phyloP scores from a whole-genome alignment of 331 rosid species.

The Rosa hybrid region DNA sequence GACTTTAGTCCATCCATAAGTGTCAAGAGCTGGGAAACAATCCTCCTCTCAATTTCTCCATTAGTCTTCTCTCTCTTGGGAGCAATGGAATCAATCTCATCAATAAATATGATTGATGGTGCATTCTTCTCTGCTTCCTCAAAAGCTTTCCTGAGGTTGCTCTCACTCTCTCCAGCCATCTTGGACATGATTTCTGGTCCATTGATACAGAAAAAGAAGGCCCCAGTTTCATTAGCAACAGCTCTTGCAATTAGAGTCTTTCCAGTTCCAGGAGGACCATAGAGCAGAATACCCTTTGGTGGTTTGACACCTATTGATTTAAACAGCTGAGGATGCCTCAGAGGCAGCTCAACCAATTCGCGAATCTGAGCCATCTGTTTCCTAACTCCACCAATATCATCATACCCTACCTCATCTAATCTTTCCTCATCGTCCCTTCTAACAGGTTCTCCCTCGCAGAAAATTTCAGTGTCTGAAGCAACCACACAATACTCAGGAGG shows the following conservation, averaged over 20 bases:
- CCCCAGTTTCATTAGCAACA: conserved; percentile 1
- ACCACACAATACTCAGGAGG: conserved; percentile 3
- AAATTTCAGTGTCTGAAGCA: not conserved
- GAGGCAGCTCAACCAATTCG: not conserved
- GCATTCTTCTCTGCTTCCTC: conserved; percentile 4
- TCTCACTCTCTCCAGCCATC: conserved; percentile 19
- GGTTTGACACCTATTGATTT: conserved; percentile 19
- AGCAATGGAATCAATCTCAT: conserved; percentile 19
- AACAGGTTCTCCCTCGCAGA: conserved; percentile 2
- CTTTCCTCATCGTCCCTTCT: conserved; percentile 22
- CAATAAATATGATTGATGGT: conserved; percentile 1
- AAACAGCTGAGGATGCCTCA: conserved; percentile 12
- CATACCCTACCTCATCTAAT: conserved; percentile 19
- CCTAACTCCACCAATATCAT: conserved; percentile 22
- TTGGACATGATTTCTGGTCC: conserved; percentile 10
- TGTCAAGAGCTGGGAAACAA: conserved; percentile 24
- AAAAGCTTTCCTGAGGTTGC: conserved; percentile 13
- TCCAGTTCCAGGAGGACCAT: conserved; percentile 8
- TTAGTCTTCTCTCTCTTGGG: conserved; percentile 17
- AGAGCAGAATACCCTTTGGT: conserved; percentile 13
- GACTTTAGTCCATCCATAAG: conserved; percentile 20
- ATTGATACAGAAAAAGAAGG: conserved; percentile 1
- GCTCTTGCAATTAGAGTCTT: conserved; percentile 7
- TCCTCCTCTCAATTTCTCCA: conserved; percentile 20
- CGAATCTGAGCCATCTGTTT: conserved; percentile 24